These are phyloP conservation scores for Rhododendron ovatum DNA, from an alignment of 148 eudicot species.

Conservation along the genomic window DNA sequence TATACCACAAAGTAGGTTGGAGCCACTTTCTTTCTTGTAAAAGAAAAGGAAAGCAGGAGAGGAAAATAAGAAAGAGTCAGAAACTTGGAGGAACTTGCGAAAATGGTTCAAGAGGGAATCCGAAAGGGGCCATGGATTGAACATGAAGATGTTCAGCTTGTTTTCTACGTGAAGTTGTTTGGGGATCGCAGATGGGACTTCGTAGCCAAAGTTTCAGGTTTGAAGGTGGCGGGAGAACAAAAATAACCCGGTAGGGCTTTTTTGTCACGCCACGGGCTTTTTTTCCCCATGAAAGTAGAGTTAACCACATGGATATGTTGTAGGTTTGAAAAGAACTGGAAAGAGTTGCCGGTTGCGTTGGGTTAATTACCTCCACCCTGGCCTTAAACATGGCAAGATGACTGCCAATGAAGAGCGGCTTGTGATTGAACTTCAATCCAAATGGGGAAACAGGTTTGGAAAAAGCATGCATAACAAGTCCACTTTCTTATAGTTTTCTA, in stretches of 20 bases:
- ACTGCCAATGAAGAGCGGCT: slow-evolving; percentile 80
- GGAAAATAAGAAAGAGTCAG: slow-evolving; percentile 9
- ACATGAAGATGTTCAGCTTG: slow-evolving; percentile 83
- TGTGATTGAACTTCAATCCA: slow-evolving; percentile 72
- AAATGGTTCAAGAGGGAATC: slow-evolving; percentile 39
- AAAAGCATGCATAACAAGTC: neutral
- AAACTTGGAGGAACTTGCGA: neutral
- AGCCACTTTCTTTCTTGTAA: slow-evolving; percentile 3
- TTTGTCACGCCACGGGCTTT: slow-evolving; percentile 36
- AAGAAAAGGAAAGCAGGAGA: neutral
- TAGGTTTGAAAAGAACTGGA: slow-evolving; percentile 94
- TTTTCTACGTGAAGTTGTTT: slow-evolving; percentile 75
- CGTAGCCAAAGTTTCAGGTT: slow-evolving; percentile 99
- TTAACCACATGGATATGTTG: slow-evolving; percentile 22
- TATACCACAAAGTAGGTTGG: neutral
- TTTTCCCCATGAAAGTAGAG: slow-evolving; percentile 23
- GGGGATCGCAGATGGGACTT: slow-evolving; percentile 99
- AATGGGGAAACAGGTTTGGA: slow-evolving; percentile 86
- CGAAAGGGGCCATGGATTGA: slow-evolving; percentile 97
- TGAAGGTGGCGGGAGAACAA: slow-evolving; percentile 99
- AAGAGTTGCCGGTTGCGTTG: slow-evolving; percentile 95
- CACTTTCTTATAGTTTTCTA: neutral
- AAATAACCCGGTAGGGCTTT: slow-evolving; percentile 50
- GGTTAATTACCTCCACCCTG: slow-evolving; percentile 95
- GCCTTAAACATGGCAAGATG: slow-evolving; percentile 85